Base-by-base conservation (phyloP, 2,329 filamentous ascomycete genomes). In the Cercospora nicotianae region DNA sequence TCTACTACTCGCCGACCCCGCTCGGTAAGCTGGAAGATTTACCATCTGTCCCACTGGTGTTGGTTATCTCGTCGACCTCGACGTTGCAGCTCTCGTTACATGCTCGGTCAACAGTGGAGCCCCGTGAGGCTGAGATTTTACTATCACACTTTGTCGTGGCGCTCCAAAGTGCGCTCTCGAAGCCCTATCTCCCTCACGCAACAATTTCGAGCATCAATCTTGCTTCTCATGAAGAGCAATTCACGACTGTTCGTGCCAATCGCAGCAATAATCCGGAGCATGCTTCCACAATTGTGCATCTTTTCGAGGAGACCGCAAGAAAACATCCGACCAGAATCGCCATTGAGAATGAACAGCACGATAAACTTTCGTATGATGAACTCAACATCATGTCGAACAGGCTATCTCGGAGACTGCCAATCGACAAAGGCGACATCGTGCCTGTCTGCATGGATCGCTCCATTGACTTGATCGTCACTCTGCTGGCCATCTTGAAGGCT, bases 381-480 rank as follows among this genome's bases (percentile, higher is more conserved):
- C 36, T 39, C 36, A 39, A 39, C 36, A 39, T 39, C 36, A 39
- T 39, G 36, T 39, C 36, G 36, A 39, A 39, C 36, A 39, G 36
- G 13, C 36, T 39, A n/a, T 39, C 36, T 39, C 36, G 36, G 36
- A 39, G 36, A n/a, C 16, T 59, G 13, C n/a, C 55, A 26, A 12
- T 59, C 55, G 31, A 59, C n/a, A 59, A 5, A 23, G 26, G 16
- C 13, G 55, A 31, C 26, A 30, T 59, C n/a, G 55, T 59, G n/a
- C 55, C 55, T 18, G 31, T 59, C 55, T 59, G 55, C 26, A 59
- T 59, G 55, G 55, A 59, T 30, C 55, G 55, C 18, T 59, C 55
- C 20, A 59, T 18, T 23, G 55, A 59, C 16, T 30, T 59, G 26
- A 59, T 59, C 31, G 55, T 59, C n/a, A 10, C 55, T 31, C 7